phyloP scores from a whole-genome alignment of 2,329 filamentous ascomycete species.

The Ophiocordyceps camponoti-saundersi region DNA sequence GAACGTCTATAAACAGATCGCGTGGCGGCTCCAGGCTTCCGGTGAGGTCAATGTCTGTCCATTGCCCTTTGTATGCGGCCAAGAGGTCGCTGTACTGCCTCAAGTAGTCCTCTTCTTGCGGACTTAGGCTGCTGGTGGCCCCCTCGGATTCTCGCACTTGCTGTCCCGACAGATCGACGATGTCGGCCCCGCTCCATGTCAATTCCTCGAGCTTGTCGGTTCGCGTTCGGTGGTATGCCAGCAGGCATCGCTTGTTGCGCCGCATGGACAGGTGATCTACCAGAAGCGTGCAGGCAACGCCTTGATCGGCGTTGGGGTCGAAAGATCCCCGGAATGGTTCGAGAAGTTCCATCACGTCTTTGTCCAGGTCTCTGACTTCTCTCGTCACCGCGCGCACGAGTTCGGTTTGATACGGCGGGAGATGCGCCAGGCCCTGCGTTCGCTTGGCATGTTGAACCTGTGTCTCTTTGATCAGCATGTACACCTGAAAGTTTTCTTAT shows the following conservation, averaged over 20 bases:
- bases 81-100: conserved; percentile 81
- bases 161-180: conserved; percentile 52
- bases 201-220: conserved; percentile 86
- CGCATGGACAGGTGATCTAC: conserved; percentile 93
- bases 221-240: conserved; percentile 84
- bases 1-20: conserved; percentile 91
- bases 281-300: conserved; percentile 71
- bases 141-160: conserved; percentile 31
- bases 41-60: conserved; percentile 94
- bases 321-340: conserved; percentile 74
- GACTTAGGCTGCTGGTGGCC: conserved; percentile 63
- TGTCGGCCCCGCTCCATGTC: conserved; percentile 78
- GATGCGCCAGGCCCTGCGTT: conserved; percentile 67
- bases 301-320: conserved; percentile 67
- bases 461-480: neutral
- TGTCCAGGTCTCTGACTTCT: conserved; percentile 86
- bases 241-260: conserved; percentile 84
- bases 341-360: conserved; percentile 63
- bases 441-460: conserved; percentile 93
- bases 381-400: conserved; percentile 73
- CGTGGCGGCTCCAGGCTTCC: conserved; percentile 86
- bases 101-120: conserved; percentile 93
- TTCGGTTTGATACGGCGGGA: conserved; percentile 87
- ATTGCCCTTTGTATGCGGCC: conserved; percentile 94
- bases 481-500: neutral